Base-by-base conservation (phyloP, 352 stramenopile species). In the Globisporangium ultimum region DNA sequence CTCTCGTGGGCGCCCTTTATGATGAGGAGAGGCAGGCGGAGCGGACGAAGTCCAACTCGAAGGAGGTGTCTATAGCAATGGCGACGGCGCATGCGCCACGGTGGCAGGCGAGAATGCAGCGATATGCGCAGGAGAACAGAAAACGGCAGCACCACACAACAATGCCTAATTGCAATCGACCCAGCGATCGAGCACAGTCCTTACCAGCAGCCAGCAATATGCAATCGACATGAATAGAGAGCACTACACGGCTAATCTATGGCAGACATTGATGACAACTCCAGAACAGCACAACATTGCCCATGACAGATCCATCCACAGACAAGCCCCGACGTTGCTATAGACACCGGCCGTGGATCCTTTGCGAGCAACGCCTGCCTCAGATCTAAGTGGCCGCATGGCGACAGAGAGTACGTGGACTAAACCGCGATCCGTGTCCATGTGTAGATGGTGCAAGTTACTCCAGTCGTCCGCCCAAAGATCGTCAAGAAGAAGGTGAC, bases 401-500 rank as follows among this genome's bases (percentile, higher is more conserved):
- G 5, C 24, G 24, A 28, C 24, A 36, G 28, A 10, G 8, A 36
- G 28, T 36, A 57, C 6, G 12, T 28, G 34, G 21, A 49, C 57
- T 49, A 50, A 60, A 40, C 9, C 4, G 40, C 40, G 40, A 65
- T n/a, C 41, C 34, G 24, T 51, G 71, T 3, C 14, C 9, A 20
- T 13, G 24, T 66, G 52, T 79, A 93, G 83, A 95, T 95, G 85
- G 83, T 92, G 77, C 85, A 95, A 87, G 85, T 95, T 81, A 95
- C 85, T 84, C 85, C 85, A 67, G 85, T 95, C 70, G 71, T 91
- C 65, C 81, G 81, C 66, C 79, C 78, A n/a, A 92, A 91, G 75
- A 98, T 99, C 77, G 93, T 99, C 64, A 99, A 99, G 94, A 99
- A 99, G 97, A 95, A 97, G 78, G 98, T 97, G 67, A 99, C 98